Evolutionary conservation across 176 grass and related monocot genomes (phyloP), one percentile per base, ranked within the genome.

Genomic region (Lolium multiflorum): DNA sequence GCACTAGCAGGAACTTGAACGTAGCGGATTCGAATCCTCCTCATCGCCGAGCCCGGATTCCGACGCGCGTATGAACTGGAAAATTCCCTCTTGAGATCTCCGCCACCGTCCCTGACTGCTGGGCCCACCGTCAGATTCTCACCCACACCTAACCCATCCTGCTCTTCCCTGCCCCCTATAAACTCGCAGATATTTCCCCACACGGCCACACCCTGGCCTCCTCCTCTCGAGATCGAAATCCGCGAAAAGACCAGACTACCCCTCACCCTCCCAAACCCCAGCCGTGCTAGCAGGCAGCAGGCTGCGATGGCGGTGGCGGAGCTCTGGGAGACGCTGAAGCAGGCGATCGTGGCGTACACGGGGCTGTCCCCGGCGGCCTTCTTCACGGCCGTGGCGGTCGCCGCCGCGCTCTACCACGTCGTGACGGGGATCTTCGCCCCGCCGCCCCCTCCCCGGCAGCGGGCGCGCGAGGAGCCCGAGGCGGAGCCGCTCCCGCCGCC

Each of bases 361-460:
- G 93, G 96, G 52, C 88, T 95, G 15, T 98, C 96, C 11, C 96
- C 93, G 79, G 70, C 83, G 69, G 78, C 91, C 44, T 98, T 98
- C 88, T 96, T 98, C 90, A 96, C 91, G 31, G 88, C 90, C 22
- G 84, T 96, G n/a, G 92, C 90, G 37, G 83, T 92, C 17, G 96
- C 88, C 10, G 92, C 88, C 56, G 93, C 90, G 11, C 80, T 98
- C 57, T 98, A 96, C 86, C 88, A 98, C 76, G 71, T 92, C 51
- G 88, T 98, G 55, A 76, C 77, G 74, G 91, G 89, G 78, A 73
- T 98, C 86, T 85, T 98, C 68, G 85, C 87, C 15, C 52, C 89
- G 25, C 75, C 83, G 26, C 87, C 85, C 0, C 74, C 74, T 4
- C 82, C 93, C 16, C 84, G 55, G 70, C 71, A 31, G 59, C 69